Evolutionary conservation across 805 yeast species (phyloP).

Genomic region (Saccharomycopsis olivae): DNA sequence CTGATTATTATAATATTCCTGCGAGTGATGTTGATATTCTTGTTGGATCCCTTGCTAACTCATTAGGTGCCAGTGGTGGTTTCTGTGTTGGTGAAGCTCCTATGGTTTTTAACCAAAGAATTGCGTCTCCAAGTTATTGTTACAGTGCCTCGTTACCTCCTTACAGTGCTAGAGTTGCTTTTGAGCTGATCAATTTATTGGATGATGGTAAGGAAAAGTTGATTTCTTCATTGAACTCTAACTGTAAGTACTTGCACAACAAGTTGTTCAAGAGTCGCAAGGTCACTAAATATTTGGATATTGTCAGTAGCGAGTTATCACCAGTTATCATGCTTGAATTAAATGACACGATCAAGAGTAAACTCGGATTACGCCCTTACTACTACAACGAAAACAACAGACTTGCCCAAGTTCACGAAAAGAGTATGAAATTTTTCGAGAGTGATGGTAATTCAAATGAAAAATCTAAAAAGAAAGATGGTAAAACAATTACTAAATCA

Average conservation of each 20-base stretch:
- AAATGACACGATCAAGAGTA: slow-evolving; percentile 32
- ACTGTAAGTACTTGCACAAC: slow-evolving; percentile 30
- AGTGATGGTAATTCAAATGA: background rate
- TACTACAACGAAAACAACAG: slow-evolving; percentile 26
- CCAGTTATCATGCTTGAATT: slow-evolving; percentile 65
- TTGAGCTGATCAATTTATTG: slow-evolving; percentile 43
- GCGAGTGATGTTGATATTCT: slow-evolving; percentile 66
- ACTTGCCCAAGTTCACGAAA: slow-evolving; percentile 25
- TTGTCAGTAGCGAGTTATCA: slow-evolving; percentile 49
- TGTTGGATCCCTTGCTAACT: slow-evolving; percentile 72
- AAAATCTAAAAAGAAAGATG: background rate
- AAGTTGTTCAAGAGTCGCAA: slow-evolving; percentile 30
- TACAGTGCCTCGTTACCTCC: slow-evolving; percentile 95
- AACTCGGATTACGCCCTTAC: slow-evolving; percentile 34
- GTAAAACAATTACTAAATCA: background rate
- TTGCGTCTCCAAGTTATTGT: slow-evolving; percentile 81
- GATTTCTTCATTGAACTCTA: slow-evolving; percentile 28
- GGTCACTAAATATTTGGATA: slow-evolving; percentile 31
- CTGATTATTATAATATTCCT: slow-evolving; percentile 61
- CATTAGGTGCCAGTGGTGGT: slow-evolving; percentile 85
- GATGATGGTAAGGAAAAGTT: slow-evolving; percentile 28
- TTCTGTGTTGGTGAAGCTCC: slow-evolving; percentile 79
- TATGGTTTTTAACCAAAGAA: slow-evolving; percentile 87
- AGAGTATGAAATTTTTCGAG: slow-evolving; percentile 6
- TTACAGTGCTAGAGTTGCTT: slow-evolving; percentile 61